phyloP scores from a whole-genome alignment of 2,329 filamentous ascomycete species.

The Emericellopsis cladophorae region DNA sequence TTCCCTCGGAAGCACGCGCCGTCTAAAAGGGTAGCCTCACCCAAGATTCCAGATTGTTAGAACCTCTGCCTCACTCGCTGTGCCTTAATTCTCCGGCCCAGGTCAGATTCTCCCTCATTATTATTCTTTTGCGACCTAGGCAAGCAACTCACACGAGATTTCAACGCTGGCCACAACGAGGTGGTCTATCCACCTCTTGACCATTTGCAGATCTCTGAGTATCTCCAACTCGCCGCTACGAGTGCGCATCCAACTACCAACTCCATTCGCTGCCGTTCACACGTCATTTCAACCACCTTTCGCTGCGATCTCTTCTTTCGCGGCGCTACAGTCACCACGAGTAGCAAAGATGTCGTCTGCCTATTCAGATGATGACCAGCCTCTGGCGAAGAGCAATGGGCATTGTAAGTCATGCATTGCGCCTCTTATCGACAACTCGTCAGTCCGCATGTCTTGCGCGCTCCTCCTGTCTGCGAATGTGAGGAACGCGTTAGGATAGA shows the following conservation, averaged over 20 bases:
- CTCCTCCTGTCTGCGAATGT: too few species aligned
- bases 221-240: not conserved
- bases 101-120: not conserved
- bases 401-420: conserved; percentile 41
- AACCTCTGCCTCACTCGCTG: too few species aligned
- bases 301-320: not conserved
- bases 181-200: conserved; percentile 2
- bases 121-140: not conserved
- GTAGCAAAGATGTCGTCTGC: conserved; percentile 33
- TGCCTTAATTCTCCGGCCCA: not conserved
- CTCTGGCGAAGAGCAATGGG: conserved; percentile 58
- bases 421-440: too few species aligned
- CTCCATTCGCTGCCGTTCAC: not conserved
- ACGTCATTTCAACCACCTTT: conserved; percentile 1
- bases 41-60: not conserved
- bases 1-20: conserved; percentile 2
- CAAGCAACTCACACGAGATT: not conserved
- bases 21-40: conserved; percentile 1
- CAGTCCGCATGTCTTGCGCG: too few species aligned
- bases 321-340: not conserved
- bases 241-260: not conserved
- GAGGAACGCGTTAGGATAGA: too few species aligned
- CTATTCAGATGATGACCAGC: conserved; percentile 70
- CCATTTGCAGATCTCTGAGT: not conserved
- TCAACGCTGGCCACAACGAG: not conserved